Percentiles rank a stretch among this genome's conserved stretches.
Evolutionary conservation across 345 rosid species (phyloP).

Genomic region (Turritis glabra): DNA sequence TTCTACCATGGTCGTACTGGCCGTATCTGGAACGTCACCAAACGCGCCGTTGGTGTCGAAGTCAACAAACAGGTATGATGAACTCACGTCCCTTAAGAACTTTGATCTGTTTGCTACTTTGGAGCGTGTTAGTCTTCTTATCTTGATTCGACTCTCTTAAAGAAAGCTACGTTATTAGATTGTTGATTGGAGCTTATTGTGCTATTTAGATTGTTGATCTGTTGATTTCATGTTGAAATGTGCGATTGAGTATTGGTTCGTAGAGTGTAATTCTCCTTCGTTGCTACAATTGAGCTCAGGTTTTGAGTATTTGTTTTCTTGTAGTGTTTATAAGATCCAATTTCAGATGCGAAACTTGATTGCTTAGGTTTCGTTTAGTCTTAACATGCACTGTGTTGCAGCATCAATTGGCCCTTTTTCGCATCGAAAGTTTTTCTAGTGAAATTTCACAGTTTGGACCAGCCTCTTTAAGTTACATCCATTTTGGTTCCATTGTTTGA

Average conservation of each 20-base stretch:
- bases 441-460: too few species aligned
- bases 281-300: not conserved
- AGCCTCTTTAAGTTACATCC: not conserved
- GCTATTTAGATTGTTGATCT: not conserved
- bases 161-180: too few species aligned
- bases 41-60: conserved; percentile 82
- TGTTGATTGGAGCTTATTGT: not conserved
- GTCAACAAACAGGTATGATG: conserved; percentile 68
- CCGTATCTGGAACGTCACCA: conserved; percentile 80
- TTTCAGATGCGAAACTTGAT: not conserved
- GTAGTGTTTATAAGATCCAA: too few species aligned
- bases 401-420: not conserved
- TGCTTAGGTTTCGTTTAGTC: not conserved
- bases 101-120: not conserved
- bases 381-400: not conserved
- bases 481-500: not conserved
- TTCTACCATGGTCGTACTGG: conserved; percentile 91
- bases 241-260: not conserved
- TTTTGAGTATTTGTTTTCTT: too few species aligned
- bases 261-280: not conserved
- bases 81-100: not conserved
- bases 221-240: not conserved
- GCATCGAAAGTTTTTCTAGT: too few species aligned
- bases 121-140: too few species aligned
- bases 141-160: too few species aligned